A percentile compares a stretch with the other conserved stretches of the same genome.
Conservation (phyloP, 768 basidiomycete species). For the Termitomyces sp. region DNA sequence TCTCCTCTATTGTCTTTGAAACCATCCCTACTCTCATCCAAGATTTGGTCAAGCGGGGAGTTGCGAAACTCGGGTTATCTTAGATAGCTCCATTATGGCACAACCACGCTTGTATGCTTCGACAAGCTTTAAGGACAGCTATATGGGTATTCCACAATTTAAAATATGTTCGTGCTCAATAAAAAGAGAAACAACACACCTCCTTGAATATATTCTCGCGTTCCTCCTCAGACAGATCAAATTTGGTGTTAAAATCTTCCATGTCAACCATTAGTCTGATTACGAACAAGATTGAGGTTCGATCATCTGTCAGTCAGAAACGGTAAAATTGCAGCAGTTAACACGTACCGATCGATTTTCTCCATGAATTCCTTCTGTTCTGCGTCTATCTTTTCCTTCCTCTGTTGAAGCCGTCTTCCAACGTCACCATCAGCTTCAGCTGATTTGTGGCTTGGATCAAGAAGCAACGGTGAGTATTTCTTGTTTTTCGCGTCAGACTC, state of each 20-base stretch:
- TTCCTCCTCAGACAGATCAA: constrained; percentile 78
- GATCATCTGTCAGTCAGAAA: constrained; percentile 17
- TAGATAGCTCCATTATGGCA: too few relatives aligned
- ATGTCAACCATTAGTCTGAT: constrained; percentile 93
- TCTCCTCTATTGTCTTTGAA: not conserved
- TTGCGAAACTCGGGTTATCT: too few relatives aligned
- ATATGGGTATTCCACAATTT: constrained; percentile 9
- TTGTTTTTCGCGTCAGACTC: constrained; percentile 83
- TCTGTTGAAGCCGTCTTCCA: constrained; percentile 76
- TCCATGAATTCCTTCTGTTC: constrained; percentile 97
- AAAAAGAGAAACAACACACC: constrained; percentile 41
- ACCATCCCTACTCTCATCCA: not conserved
- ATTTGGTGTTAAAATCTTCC: constrained; percentile 97
- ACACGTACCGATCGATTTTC: constrained; percentile 88
- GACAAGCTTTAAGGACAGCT: too few relatives aligned
- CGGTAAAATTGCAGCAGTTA: not conserved
- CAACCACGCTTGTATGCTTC: too few relatives aligned
- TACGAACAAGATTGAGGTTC: constrained; percentile 6
- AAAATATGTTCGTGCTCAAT: not conserved
- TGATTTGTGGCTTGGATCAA: constrained; percentile 63
- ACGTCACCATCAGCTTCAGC: constrained; percentile 63
- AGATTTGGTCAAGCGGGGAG: too few relatives aligned
- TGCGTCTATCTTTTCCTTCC: constrained; percentile 94
- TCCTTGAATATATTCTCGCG: constrained; percentile 96
- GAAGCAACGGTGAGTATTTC: constrained; percentile 64